These are phyloP conservation scores for Sisymbrium irio DNA, from an alignment of 345 rosid species.

Conservation along the genomic window DNA sequence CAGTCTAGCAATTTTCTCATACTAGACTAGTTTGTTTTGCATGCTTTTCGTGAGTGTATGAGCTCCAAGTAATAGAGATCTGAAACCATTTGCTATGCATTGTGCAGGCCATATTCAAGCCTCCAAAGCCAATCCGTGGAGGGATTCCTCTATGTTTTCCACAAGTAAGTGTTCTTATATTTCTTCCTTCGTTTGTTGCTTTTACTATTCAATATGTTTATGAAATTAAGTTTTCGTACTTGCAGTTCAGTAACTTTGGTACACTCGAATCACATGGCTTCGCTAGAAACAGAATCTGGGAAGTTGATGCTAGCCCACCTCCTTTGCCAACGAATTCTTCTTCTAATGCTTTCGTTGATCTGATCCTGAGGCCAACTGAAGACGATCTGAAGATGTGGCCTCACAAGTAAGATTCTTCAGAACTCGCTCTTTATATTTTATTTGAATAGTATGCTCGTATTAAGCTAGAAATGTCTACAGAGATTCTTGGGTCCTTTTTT, in stretches of 20 bases:
- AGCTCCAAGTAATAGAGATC: background rate
- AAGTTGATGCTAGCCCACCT: constrained; percentile 68
- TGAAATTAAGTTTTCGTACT: constrained; percentile 6
- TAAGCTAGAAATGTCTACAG: background rate
- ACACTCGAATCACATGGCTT: constrained; percentile 79
- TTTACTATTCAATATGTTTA: constrained; percentile 13
- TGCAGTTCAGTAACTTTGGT: constrained; percentile 78
- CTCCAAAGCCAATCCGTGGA: constrained; percentile 90
- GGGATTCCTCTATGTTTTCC: constrained; percentile 97
- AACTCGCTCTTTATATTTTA: constrained; percentile 1
- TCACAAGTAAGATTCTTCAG: constrained; percentile 50
- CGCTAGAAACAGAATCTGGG: constrained; percentile 91
- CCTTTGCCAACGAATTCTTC: constrained; percentile 56
- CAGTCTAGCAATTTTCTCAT: constrained; percentile 4
- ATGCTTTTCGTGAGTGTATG: background rate
- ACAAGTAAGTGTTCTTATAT: constrained; percentile 52
- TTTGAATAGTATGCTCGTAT: background rate
- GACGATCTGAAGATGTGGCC: constrained; percentile 89
- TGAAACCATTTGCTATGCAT: constrained; percentile 14
- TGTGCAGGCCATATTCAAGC: constrained; percentile 69
- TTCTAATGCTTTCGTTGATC: constrained; percentile 55
- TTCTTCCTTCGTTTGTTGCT: constrained; percentile 1
- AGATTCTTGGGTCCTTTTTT: background rate
- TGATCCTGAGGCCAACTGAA: constrained; percentile 77
- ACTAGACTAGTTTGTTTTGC: background rate